Percentiles rank a stretch among this genome's conserved stretches.
Evolutionary conservation across 2,329 filamentous ascomycete species (phyloP).

Genomic region (Colletotrichum australisinense): DNA sequence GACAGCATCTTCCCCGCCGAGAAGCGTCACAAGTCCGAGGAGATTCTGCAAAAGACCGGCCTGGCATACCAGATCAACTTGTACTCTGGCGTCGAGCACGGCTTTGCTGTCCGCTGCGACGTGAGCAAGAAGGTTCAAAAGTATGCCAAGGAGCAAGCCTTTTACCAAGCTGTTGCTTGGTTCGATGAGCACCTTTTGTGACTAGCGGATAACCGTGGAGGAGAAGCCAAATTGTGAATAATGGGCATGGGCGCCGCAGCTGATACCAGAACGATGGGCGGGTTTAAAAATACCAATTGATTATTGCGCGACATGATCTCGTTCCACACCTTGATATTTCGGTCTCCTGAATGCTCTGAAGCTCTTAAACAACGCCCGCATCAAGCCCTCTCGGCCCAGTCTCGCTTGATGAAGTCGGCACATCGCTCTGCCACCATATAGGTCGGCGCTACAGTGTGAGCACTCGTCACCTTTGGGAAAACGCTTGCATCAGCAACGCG

Average conservation of each 20-base stretch:
- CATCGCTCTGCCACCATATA: conserved; percentile 47
- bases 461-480: conserved; percentile 43
- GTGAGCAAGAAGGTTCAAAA: conserved; percentile 64
- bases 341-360: background rate
- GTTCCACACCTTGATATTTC: background rate
- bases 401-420: conserved; percentile 43
- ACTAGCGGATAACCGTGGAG: conserved; percentile 24
- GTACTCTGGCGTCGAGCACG: conserved; percentile 77
- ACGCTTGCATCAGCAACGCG: conserved; percentile 43
- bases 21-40: conserved; percentile 73
- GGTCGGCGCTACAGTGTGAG: conserved; percentile 43
- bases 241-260: background rate
- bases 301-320: background rate
- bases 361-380: background rate
- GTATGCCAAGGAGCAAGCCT: conserved; percentile 85
- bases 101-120: conserved; percentile 80
- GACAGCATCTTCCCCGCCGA: conserved; percentile 74
- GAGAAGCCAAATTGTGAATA: conserved; percentile 8
- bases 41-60: conserved; percentile 67
- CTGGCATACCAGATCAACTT: conserved; percentile 81
- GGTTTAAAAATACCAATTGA: background rate
- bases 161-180: conserved; percentile 81
- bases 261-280: too few species aligned
- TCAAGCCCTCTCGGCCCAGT: conserved; percentile 14
- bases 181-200: conserved; percentile 71